Percentiles rank a stretch among this genome's conserved stretches.
Evolutionary conservation across 495 filamentous ascomycete species (phyloP).

Genomic region (Aspergillus taichungensis): DNA sequence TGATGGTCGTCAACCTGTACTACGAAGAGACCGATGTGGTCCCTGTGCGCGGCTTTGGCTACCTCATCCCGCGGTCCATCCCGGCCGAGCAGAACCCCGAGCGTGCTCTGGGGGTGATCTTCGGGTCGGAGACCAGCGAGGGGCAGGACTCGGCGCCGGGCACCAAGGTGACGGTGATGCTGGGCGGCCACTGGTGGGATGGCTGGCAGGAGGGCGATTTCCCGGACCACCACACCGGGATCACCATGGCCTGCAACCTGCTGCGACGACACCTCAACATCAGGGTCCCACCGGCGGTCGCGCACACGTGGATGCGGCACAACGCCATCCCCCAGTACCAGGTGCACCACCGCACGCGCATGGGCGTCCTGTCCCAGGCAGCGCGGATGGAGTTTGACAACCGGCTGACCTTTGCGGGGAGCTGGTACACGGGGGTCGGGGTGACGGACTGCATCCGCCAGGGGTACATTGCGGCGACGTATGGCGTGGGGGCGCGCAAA

Average conservation of each 20-base stretch:
- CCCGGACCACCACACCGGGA: conserved; percentile 54
- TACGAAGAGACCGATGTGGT: conserved; percentile 57
- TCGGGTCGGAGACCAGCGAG: conserved; percentile 62
- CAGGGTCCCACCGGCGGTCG: conserved; percentile 44
- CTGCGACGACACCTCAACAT: conserved; percentile 69
- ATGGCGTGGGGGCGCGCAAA: conserved; percentile 24
- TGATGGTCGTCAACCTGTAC: conserved; percentile 88
- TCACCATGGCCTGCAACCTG: conserved; percentile 56
- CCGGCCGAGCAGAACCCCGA: conserved; percentile 70
- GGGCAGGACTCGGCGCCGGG: conserved; percentile 49
- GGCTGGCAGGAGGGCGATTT: conserved; percentile 39
- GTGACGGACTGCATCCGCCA: conserved; percentile 56
- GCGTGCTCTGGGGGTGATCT: conserved; percentile 78
- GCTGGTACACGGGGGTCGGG: conserved; percentile 58
- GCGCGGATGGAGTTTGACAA: conserved; percentile 50
- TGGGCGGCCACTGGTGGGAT: conserved; percentile 92
- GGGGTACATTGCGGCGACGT: conserved; percentile 27
- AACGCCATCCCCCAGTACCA: conserved; percentile 86
- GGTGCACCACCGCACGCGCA: conserved; percentile 61
- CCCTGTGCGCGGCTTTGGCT: conserved; percentile 70
- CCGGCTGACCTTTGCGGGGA: conserved; percentile 66
- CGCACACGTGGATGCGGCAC: conserved; percentile 52
- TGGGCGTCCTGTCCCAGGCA: conserved; percentile 48
- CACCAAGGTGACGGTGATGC: conserved; percentile 90
- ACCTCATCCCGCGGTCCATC: conserved; percentile 71